These are phyloP conservation scores for Aspergillus pseudoviridinutans DNA, from an alignment of 2,329 filamentous ascomycete species.

Conservation along the genomic window DNA sequence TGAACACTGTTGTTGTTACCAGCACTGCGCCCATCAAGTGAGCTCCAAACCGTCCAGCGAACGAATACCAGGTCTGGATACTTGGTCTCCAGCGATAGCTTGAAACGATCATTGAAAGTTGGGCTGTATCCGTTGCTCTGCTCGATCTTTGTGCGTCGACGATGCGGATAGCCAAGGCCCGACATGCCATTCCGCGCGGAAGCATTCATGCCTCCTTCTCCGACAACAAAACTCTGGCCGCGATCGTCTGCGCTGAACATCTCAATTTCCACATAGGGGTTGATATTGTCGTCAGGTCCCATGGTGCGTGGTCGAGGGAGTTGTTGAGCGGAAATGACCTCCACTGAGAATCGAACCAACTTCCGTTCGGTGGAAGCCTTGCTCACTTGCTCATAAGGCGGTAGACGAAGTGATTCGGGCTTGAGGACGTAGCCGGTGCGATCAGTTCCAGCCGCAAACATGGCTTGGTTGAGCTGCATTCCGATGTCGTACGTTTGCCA, in stretches of 20 bases:
- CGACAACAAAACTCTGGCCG: constrained; percentile 65
- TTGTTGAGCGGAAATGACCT: constrained; percentile 91
- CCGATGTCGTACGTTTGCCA: constrained; percentile 97
- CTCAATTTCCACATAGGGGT: constrained; percentile 93
- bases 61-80: constrained; percentile 92
- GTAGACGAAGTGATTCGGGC: constrained; percentile 69
- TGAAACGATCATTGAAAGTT: constrained; percentile 73
- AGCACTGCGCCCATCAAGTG: constrained; percentile 67
- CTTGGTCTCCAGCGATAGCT: constrained; percentile 83
- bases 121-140: constrained; percentile 93
- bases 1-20: constrained; percentile 60
- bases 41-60: constrained; percentile 86
- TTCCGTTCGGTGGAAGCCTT: constrained; percentile 68
- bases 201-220: constrained; percentile 62
- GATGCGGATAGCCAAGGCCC: constrained; percentile 67
- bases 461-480: constrained; percentile 94
- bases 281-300: constrained; percentile 69
- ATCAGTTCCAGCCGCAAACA: constrained; percentile 89
- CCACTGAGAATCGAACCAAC: constrained; percentile 77
- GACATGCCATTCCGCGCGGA: constrained; percentile 62
- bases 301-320: constrained; percentile 77
- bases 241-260: constrained; percentile 93
- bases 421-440: constrained; percentile 91
- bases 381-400: constrained; percentile 24
- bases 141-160: constrained; percentile 74